Percentiles rank a stretch among this genome's conserved stretches.
Conservation (phyloP, 2,329 filamentous ascomycete species). For the Esteya vermicola region DNA sequence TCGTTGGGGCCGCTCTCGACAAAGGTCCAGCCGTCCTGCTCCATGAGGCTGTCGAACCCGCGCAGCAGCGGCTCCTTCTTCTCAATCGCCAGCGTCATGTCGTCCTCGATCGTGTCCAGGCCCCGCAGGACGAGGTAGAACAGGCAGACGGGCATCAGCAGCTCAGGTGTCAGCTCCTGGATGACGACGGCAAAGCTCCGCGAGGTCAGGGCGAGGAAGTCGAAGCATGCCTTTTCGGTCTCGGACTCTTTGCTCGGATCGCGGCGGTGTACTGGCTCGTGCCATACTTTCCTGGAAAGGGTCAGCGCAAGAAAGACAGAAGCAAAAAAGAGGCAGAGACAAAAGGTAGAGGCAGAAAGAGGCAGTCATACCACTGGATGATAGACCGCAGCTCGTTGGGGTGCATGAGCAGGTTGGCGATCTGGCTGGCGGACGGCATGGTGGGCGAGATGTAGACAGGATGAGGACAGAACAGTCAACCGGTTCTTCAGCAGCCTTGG, state of each 20-base stretch:
- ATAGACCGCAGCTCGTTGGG: slow-evolving; percentile 67
- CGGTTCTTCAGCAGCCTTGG: no score
- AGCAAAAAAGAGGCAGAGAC: no score
- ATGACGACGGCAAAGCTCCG: slow-evolving; percentile 91
- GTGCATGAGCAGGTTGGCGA: slow-evolving; percentile 61
- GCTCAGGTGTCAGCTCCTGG: slow-evolving; percentile 85
- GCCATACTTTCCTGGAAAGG: slow-evolving; percentile 73
- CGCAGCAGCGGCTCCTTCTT: slow-evolving; percentile 79
- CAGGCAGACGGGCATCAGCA: slow-evolving; percentile 70
- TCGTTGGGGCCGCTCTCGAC: slow-evolving; percentile 74
- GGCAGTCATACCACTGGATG: slow-evolving; percentile 66
- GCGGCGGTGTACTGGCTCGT: slow-evolving; percentile 81
- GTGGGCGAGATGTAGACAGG: slow-evolving; percentile 16
- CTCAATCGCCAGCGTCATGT: slow-evolving; percentile 75
- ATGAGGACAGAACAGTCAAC: neutral
- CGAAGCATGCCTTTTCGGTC: slow-evolving; percentile 70
- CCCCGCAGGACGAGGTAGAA: slow-evolving; percentile 91
- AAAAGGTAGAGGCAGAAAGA: neutral
- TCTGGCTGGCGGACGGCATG: slow-evolving; percentile 38
- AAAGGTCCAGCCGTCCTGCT: slow-evolving; percentile 83
- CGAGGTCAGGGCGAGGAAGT: slow-evolving; percentile 74
- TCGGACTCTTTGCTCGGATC: slow-evolving; percentile 60
- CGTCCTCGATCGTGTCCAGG: slow-evolving; percentile 96
- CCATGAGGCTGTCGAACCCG: slow-evolving; percentile 65
- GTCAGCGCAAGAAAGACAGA: neutral